These are phyloP conservation scores for Colletotrichum limetticola DNA, from an alignment of 2,329 filamentous ascomycete species.

Conservation along the genomic window DNA sequence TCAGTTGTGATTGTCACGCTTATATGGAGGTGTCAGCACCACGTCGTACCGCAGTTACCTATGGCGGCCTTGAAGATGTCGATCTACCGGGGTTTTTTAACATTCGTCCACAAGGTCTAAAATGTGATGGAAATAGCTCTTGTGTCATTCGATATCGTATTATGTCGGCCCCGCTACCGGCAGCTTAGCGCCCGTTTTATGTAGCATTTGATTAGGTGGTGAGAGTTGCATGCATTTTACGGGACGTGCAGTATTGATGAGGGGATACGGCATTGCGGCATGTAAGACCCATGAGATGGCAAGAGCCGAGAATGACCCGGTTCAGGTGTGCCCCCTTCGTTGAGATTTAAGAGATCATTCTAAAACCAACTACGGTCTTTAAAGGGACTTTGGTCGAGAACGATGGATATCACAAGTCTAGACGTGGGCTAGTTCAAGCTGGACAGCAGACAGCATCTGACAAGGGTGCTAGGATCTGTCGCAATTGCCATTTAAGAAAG, in stretches of 20 bases:
- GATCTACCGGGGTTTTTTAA: not conserved
- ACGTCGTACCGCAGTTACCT: slow-evolving; percentile 1
- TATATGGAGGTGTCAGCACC: slow-evolving; percentile 1
- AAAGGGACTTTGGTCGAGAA: not conserved
- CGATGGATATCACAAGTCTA: not conserved
- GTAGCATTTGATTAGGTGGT: slow-evolving; percentile 1
- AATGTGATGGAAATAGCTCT: not conserved
- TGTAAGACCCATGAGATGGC: not conserved
- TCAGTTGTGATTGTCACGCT: not conserved
- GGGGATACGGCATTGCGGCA: not conserved
- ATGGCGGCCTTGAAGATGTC: not conserved
- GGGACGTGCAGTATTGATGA: not conserved
- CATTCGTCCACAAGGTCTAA: not conserved
- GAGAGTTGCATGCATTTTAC: not conserved
- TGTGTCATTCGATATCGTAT: not conserved
- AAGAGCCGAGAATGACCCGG: not conserved
- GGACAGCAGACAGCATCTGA: not conserved
- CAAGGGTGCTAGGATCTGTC: not conserved
- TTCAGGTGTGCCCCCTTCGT: not conserved
- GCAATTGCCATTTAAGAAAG: not conserved
- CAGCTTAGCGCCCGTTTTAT: not conserved
- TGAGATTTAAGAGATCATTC: not conserved
- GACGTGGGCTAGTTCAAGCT: no score
- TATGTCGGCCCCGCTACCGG: not conserved
- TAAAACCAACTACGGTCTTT: not conserved